Base-by-base conservation (phyloP, 2,329 filamentous ascomycete genomes). In the Neonectria faginata region DNA sequence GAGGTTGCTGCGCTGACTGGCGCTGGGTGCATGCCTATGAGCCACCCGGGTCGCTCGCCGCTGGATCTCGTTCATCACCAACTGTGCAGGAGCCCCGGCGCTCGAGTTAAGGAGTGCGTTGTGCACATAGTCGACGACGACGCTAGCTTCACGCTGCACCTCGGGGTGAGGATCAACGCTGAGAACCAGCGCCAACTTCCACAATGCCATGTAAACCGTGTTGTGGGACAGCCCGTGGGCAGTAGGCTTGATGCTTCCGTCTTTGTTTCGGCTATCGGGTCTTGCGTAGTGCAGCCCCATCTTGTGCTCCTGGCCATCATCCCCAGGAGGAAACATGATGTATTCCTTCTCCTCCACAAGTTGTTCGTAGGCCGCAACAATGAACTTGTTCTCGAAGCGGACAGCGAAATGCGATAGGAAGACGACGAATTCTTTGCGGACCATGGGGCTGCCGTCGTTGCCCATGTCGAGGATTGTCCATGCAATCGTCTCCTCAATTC, bases 121-220 rank as follows among this genome's bases (percentile, higher is more conserved):
- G 74, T 97, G 90, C 27, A 98, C 86, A 73, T 91, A 92, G 78
- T 99, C 96, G 31, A 97, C 88, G 48, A 98, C 89, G n/a, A 91
- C 85, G 6, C 89, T 90, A 10, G 94, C 95, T 76, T 96, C 92
- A 69, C 91, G 87, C 67, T 97, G 92, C 36, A 98, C 92, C 75
- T 98, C 95, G 1, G 95, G 94, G 75, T 97, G 94, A 44, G 96
- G 95, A 75, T 99, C 96, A 18, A 97, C 93, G 48, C 93, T 95
- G 78, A 98, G 85, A 67, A 97, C 92, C 64, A 97, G 83, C 47
- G 97, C 86, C 74, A 97, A 92, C 77, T 97, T 96, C 96, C 96
- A 99, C 67, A 97, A 91, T 1, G 94, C 92, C 31, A 94, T 91
- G 77, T 97, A 97, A 18, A 97, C 92, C 0, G 94, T 97, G 75